Percentiles rank a stretch among this genome's conserved stretches.
Evolutionary conservation across 805 yeast species (phyloP).

Genomic region (Brettanomyces nanus): DNA sequence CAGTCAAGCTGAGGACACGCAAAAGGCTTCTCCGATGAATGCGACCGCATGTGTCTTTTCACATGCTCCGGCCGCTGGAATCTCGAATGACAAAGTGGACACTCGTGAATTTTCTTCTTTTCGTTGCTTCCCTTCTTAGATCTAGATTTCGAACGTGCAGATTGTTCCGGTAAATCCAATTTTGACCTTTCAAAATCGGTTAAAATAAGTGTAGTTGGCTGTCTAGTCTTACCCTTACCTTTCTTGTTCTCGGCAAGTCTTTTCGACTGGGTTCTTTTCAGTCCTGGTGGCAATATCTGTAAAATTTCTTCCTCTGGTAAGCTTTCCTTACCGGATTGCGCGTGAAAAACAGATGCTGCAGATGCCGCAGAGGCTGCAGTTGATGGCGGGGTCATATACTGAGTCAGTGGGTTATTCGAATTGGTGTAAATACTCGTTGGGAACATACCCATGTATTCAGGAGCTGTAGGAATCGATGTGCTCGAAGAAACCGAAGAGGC

Average conservation of each 20-base stretch:
- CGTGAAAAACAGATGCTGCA: not conserved
- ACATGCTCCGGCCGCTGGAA: slow-evolving; percentile 72
- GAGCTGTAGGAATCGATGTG: too few species aligned
- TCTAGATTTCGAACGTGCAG: slow-evolving; percentile 27
- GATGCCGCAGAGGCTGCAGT: slow-evolving; percentile 4
- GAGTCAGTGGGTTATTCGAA: not conserved
- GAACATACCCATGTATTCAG: not conserved
- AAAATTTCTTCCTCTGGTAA: too few species aligned
- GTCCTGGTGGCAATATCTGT: too few species aligned
- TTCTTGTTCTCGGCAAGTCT: not conserved
- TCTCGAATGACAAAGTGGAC: slow-evolving; percentile 54
- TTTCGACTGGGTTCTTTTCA: not conserved
- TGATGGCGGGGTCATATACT: slow-evolving; percentile 6
- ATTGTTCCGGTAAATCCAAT: slow-evolving; percentile 26
- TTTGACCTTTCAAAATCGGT: slow-evolving; percentile 7
- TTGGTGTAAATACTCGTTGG: not conserved
- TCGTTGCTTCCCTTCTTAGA: slow-evolving; percentile 25
- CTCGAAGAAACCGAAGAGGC: not conserved
- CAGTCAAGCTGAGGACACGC: slow-evolving; percentile 44
- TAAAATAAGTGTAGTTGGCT: slow-evolving; percentile 3
- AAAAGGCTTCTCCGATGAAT: slow-evolving; percentile 50
- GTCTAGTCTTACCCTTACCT: not conserved
- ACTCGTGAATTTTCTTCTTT: slow-evolving; percentile 51
- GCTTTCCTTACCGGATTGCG: not conserved
- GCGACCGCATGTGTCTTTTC: slow-evolving; percentile 52